phyloP scores from a whole-genome alignment of 768 basidiomycete species.

The Pisolithus orientalis region DNA sequence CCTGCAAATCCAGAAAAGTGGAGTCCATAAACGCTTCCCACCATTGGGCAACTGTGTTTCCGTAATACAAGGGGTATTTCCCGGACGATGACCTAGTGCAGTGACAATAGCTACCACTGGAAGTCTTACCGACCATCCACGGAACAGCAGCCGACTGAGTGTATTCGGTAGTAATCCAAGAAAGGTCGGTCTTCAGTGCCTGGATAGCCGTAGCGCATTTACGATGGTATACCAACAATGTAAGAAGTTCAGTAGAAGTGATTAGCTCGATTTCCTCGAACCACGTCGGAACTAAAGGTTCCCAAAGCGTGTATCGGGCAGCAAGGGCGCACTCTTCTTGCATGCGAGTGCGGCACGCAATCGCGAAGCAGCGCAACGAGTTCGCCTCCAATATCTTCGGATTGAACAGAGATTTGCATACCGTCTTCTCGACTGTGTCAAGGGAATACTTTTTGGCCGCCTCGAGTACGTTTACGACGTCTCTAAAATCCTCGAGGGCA shows the following conservation, averaged over 20 bases:
- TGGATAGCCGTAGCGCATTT: slow-evolving; percentile 10
- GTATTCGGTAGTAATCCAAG: slow-evolving; percentile 13
- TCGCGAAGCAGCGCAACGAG: no score
- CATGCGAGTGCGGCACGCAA: no score
- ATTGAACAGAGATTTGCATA: background rate
- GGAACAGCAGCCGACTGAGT: background rate
- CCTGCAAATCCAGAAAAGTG: slow-evolving; percentile 8
- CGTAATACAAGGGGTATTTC: background rate
- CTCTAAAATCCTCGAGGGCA: no score
- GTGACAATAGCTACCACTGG: background rate
- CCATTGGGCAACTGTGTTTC: slow-evolving; percentile 1
- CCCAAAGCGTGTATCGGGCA: no score
- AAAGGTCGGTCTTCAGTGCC: background rate
- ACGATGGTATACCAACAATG: slow-evolving; percentile 17
- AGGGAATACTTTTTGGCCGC: slow-evolving; percentile 9
- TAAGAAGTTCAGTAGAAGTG: slow-evolving; percentile 19
- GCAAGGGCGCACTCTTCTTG: no score
- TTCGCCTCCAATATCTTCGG: background rate
- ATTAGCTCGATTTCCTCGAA: slow-evolving; percentile 24
- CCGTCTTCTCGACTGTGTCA: no score
- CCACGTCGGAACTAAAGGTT: background rate
- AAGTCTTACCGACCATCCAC: background rate
- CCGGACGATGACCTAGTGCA: background rate
- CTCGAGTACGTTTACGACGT: no score
- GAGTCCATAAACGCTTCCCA: slow-evolving; percentile 17